phyloP scores from a whole-genome alignment of 139 green algal genomes.

The Raphidocelis subcapitata region DNA sequence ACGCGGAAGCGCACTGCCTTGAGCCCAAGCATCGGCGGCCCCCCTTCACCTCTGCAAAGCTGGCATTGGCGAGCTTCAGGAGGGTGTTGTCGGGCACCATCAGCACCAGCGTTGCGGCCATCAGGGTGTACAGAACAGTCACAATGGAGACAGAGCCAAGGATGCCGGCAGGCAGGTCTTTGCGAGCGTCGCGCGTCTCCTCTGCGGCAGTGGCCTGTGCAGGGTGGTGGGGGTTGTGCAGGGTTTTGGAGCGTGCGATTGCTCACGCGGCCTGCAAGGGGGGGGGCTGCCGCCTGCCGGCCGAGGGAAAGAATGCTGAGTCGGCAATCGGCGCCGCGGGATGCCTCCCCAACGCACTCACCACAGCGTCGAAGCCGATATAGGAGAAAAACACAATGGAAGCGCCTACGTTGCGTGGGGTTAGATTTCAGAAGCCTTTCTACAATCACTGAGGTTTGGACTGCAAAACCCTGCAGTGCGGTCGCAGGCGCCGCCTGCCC shows the following conservation, averaged over 20 bases:
- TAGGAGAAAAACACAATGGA: constrained; percentile 51
- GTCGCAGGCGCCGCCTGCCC: background rate
- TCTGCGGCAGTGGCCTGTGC: too few relatives aligned
- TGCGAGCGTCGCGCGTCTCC: constrained; percentile 35
- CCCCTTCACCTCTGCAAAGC: background rate
- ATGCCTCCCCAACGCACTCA: constrained; percentile 69
- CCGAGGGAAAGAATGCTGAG: too few relatives aligned
- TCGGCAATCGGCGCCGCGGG: too few relatives aligned
- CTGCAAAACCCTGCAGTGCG: background rate
- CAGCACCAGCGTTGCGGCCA: constrained; percentile 27
- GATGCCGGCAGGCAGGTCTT: constrained; percentile 67
- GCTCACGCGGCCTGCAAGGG: too few relatives aligned
- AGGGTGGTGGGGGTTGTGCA: too few relatives aligned
- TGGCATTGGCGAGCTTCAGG: too few relatives aligned
- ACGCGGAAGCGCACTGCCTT: too few relatives aligned
- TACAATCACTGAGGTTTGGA: background rate
- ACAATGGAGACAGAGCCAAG: constrained; percentile 51
- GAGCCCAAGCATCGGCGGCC: background rate
- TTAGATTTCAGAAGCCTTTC: background rate
- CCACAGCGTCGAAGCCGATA: constrained; percentile 52
- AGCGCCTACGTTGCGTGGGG: constrained; percentile 50
- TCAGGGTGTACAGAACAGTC: constrained; percentile 65
- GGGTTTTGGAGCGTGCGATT: too few relatives aligned
- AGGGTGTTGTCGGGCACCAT: constrained; percentile 1
- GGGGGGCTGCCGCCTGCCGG: too few relatives aligned